Evolutionary conservation across 1,284 basidiomycete genomes (phyloP), one percentile per base, ranked within the genome.

Genomic region (Puccinia horiana): DNA sequence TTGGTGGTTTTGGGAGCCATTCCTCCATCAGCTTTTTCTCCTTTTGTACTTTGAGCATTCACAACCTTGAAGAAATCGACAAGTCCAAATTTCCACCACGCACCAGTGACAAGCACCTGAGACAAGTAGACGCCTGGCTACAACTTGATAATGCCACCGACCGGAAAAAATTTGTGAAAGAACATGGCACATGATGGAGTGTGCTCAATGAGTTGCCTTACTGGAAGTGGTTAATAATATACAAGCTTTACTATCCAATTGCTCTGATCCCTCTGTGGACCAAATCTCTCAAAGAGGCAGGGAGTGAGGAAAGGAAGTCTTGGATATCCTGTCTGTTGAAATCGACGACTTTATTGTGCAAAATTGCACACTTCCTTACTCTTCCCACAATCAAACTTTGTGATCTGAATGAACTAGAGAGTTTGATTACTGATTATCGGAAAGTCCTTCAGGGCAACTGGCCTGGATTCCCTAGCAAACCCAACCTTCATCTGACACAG

Each of bases 151-250:
- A 32, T 70, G n/a, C 18, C 1, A 32, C 42, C 26, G n/a, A 73
- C 9, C 32, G 47, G 47, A 44, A 47, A 12, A 47, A 73, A 49
- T 73, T 49, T 49, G 70, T 73, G 42, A 73, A 73, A 52, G 40
- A 73, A 49, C n/a, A 47, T 29, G 70, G 70, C 49, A 42, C 40
- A 6, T 6, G 42, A n/a, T 70, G 32, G 35, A 70, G 67, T 44
- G 42, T 70, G 2, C 42, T 70, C n/a, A 73, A 73, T 73, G 37
- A 73, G 29, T 42, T 73, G 12, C 18, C 37, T 4, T 73, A 73
- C 26, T 73, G 70, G 70, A n/a, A 58, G 26, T n/a, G 20, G n/a
- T 26, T 12, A 35, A 29, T 61, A 1, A 4, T 61, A 12, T 35
- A 35, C 58, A 61, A 29, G 12, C 16, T 61, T 56, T 56, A 56